A percentile compares a stretch with the other conserved stretches of the same genome.
Conservation (phyloP, 805 yeast species). For the Tetrapisispora phaffii region DNA sequence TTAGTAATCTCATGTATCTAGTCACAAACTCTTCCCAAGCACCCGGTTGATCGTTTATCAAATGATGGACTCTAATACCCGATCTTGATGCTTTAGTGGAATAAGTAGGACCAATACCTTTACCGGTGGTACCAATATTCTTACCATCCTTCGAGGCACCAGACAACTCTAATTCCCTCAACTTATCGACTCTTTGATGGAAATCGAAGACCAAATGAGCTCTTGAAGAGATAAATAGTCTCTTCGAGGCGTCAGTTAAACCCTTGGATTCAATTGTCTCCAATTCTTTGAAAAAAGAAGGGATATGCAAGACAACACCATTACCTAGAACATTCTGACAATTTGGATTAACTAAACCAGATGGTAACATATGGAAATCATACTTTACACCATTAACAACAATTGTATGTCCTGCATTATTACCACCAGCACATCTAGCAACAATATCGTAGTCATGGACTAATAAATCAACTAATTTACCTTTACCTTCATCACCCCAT, state of each 20-base stretch:
- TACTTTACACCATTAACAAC: constrained; percentile 82
- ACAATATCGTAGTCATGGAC: constrained; percentile 95
- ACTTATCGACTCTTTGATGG: constrained; percentile 94
- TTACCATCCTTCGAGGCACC: constrained; percentile 42
- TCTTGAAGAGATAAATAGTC: constrained; percentile 83
- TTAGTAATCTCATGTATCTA: constrained; percentile 65
- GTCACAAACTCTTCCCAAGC: constrained; percentile 88
- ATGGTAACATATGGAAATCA: constrained; percentile 98
- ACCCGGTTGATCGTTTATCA: constrained; percentile 78
- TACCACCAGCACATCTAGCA: constrained; percentile 98
- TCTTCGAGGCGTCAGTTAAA: constrained; percentile 42
- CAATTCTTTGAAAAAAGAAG: constrained; percentile 84
- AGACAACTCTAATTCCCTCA: constrained; percentile 85
- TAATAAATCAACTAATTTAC: constrained; percentile 87
- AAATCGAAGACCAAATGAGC: constrained; percentile 96
- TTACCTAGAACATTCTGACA: constrained; percentile 87
- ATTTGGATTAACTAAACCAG: constrained; percentile 91
- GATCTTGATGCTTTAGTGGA: constrained; percentile 95
- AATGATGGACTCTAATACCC: constrained; percentile 93
- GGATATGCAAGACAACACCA: constrained; percentile 93
- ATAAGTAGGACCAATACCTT: constrained; percentile 98
- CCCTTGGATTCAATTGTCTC: constrained; percentile 76
- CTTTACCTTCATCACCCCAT: constrained; percentile 99
- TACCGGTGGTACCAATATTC: constrained; percentile 96
- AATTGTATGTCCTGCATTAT: constrained; percentile 98